Conservation (phyloP, 305 asterid species). For the Fraxinus latifolia region DNA sequence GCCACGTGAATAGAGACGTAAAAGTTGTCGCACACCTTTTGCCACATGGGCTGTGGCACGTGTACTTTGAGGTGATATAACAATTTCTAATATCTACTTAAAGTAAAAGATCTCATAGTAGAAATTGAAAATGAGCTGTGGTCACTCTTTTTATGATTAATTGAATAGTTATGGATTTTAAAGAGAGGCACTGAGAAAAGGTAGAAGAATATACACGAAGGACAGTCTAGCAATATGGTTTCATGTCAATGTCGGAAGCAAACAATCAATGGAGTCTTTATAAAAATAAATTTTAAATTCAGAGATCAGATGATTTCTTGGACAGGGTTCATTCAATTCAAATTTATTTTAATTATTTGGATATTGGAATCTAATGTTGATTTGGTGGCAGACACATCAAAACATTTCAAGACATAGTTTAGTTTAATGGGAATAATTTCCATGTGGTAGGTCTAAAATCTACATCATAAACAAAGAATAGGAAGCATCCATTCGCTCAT, state of each 20-base stretch:
- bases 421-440: background rate
- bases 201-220: background rate
- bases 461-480: background rate
- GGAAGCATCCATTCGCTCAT: background rate
- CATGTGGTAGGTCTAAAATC: background rate
- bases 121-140: background rate
- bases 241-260: background rate
- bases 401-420: background rate
- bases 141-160: background rate
- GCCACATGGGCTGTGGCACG: background rate
- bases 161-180: background rate
- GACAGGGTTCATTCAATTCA: background rate
- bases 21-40: background rate
- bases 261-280: background rate
- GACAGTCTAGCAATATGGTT: background rate
- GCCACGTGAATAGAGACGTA: background rate
- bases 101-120: background rate
- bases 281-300: background rate
- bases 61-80: background rate
- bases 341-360: background rate
- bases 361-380: conserved; percentile 8
- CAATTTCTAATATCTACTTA: background rate
- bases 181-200: background rate
- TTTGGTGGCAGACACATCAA: conserved; percentile 19
- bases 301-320: conserved; percentile 3